Conservation (phyloP, 1,284 basidiomycete species). For the Puccinia brachypodii region DNA sequence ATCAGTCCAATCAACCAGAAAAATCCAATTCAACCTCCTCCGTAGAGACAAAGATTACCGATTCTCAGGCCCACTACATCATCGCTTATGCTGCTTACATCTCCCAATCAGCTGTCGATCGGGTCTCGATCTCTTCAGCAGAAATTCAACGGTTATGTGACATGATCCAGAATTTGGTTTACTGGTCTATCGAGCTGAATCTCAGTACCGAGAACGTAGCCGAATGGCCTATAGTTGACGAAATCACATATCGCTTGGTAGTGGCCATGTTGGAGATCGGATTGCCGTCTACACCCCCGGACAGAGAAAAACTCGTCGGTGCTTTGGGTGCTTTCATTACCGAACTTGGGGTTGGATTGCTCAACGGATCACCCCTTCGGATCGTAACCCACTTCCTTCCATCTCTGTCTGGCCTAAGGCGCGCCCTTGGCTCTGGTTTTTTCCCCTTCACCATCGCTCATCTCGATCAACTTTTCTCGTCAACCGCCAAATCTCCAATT, state of each 20-base stretch:
- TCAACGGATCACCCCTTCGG: slow-evolving; percentile 18
- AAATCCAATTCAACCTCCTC: not conserved
- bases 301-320: slow-evolving; percentile 22
- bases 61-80: slow-evolving; percentile 34
- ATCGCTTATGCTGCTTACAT: slow-evolving; percentile 45
- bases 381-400: slow-evolving; percentile 45
- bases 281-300: not conserved
- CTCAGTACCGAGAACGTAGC: slow-evolving; percentile 32
- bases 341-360: not conserved
- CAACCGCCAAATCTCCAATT: slow-evolving; percentile 13
- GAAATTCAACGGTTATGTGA: slow-evolving; percentile 24
- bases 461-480: slow-evolving; percentile 27
- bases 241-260: slow-evolving; percentile 39
- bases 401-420: slow-evolving; percentile 31
- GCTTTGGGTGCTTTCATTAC: slow-evolving; percentile 23
- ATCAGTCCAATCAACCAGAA: slow-evolving; percentile 3
- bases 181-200: slow-evolving; percentile 29
- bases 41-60: slow-evolving; percentile 22
- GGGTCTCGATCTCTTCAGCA: not conserved
- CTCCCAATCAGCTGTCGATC: slow-evolving; percentile 34
- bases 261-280: slow-evolving; percentile 35
- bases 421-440: slow-evolving; percentile 28
- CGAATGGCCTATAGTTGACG: slow-evolving; percentile 42
- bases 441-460: slow-evolving; percentile 35
- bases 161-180: slow-evolving; percentile 17